Percentiles rank a stretch among this genome's conserved stretches.
Conservation (phyloP, 2,329 filamentous ascomycete species). For the Alternaria hordeiaustralica region DNA sequence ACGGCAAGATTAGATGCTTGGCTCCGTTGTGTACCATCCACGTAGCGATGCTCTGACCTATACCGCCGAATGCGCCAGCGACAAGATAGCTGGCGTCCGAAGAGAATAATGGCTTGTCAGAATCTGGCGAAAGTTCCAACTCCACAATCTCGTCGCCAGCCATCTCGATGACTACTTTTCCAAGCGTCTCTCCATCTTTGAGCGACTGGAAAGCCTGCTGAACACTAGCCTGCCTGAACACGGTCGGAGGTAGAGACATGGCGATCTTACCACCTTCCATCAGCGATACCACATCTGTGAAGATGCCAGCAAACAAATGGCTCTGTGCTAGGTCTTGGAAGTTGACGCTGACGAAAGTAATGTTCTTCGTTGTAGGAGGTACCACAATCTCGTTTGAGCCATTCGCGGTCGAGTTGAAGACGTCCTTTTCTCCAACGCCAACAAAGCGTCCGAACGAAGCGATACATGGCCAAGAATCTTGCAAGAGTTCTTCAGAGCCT, state of each 20-base stretch:
- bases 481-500: conserved; percentile 34
- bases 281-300: conserved; percentile 1
- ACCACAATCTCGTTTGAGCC: not conserved
- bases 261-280: not conserved
- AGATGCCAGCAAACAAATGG: not conserved
- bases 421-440: conserved; percentile 21
- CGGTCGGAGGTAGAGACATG: not conserved
- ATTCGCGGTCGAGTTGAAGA: conserved; percentile 2
- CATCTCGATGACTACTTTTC: conserved; percentile 15
- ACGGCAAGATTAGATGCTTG: conserved; percentile 27
- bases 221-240: conserved; percentile 16
- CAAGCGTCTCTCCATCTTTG: conserved; percentile 11
- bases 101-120: conserved; percentile 8
- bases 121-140: conserved; percentile 3
- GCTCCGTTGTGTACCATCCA: conserved; percentile 31
- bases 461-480: conserved; percentile 29
- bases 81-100: conserved; percentile 29
- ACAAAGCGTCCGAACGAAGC: conserved; percentile 43
- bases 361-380: conserved; percentile 2
- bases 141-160: conserved; percentile 7
- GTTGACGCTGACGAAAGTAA: conserved; percentile 5
- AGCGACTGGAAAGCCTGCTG: conserved; percentile 24
- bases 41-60: conserved; percentile 27
- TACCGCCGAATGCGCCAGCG: conserved; percentile 31
- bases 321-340: conserved; percentile 8